Conservation (phyloP, 2,329 filamentous ascomycete species). For the Arthrobotrys sphaeroides region DNA sequence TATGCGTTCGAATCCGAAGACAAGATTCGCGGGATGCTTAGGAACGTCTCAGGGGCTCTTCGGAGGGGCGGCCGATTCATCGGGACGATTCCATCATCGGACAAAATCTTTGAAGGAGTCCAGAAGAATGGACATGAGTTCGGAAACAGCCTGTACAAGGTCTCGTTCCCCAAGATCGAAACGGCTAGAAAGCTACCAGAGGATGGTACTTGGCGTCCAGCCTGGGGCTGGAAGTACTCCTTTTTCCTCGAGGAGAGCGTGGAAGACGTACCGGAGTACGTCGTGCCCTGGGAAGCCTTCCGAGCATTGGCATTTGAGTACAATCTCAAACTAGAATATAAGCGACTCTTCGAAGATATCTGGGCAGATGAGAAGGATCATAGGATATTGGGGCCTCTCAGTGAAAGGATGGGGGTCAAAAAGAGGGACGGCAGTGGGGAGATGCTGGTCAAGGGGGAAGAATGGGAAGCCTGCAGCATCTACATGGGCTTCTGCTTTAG, state of each 20-base stretch:
- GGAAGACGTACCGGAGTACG: constrained; percentile 94
- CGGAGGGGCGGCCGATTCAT: constrained; percentile 96
- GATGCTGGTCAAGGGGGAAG: constrained; percentile 79
- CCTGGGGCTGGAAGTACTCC: constrained; percentile 97
- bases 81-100: constrained; percentile 95
- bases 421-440: constrained; percentile 66
- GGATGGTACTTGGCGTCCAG: constrained; percentile 90
- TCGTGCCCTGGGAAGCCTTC: constrained; percentile 98
- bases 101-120: constrained; percentile 82
- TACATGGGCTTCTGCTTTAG: constrained; percentile 54
- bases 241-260: constrained; percentile 97
- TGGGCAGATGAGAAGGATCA: constrained; percentile 94
- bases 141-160: constrained; percentile 92
- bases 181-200: constrained; percentile 72
- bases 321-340: constrained; percentile 93
- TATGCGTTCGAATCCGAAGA: constrained; percentile 95
- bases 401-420: constrained; percentile 95
- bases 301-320: constrained; percentile 94
- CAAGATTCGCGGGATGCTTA: constrained; percentile 89
- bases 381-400: constrained; percentile 79
- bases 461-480: constrained; percentile 77
- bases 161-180: constrained; percentile 75
- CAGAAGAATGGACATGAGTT: constrained; percentile 73
- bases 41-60: constrained; percentile 86
- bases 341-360: constrained; percentile 87